phyloP scores from a whole-genome alignment of 139 green algal genomes.

The Yamagishiella unicocca region DNA sequence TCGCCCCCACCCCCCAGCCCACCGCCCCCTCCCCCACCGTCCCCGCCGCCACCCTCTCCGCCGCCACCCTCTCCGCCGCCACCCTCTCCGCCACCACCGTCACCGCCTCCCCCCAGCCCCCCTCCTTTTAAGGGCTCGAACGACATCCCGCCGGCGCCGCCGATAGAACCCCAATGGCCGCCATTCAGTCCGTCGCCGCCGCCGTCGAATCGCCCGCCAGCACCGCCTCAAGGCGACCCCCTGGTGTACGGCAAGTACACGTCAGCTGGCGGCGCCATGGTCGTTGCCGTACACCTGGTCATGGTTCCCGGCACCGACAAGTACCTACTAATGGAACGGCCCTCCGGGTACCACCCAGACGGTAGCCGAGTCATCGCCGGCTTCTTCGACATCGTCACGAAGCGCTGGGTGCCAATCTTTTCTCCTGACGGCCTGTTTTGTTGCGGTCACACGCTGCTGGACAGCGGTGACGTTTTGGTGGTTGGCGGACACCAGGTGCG shows the following conservation, averaged over 20 bases:
- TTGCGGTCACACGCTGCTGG: slow-evolving; percentile 42
- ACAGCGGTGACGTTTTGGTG: slow-evolving; percentile 38
- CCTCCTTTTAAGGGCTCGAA: too few relatives aligned
- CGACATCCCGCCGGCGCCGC: not conserved
- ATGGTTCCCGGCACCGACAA: slow-evolving; percentile 42
- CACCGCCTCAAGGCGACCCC: too few relatives aligned
- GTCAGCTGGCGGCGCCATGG: not conserved
- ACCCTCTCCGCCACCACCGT: not conserved
- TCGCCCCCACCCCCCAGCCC: too few relatives aligned
- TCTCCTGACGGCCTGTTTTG: slow-evolving; percentile 55
- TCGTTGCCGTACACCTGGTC: slow-evolving; percentile 63
- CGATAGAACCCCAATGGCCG: not conserved
- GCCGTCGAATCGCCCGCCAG: too few relatives aligned
- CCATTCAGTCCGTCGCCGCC: too few relatives aligned
- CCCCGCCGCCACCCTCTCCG: not conserved
- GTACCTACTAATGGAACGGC: slow-evolving; percentile 62
- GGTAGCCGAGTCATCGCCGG: slow-evolving; percentile 29
- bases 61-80: not conserved
- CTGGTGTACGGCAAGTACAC: not conserved
- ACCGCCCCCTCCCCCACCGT: not conserved
- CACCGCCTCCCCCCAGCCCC: not conserved
- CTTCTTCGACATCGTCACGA: not conserved
- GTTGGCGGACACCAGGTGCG: slow-evolving; percentile 57
- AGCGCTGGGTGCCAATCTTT: slow-evolving; percentile 23
- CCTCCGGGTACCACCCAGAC: slow-evolving; percentile 48